Base-by-base conservation (phyloP, 257 asterid genomes). In the Plantago elongata region DNA sequence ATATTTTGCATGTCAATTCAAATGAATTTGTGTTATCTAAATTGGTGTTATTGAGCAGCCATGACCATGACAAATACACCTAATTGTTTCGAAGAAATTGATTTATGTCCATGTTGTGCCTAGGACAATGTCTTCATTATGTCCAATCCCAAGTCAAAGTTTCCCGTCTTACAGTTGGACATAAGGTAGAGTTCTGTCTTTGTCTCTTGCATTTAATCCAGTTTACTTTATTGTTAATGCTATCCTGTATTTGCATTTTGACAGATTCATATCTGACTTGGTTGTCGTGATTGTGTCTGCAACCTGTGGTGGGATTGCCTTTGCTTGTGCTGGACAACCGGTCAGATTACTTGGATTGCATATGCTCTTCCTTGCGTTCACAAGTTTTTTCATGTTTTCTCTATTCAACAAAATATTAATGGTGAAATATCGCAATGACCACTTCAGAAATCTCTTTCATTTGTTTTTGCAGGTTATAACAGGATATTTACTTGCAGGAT, bases 241-340 rank as follows among this genome's bases (percentile, higher is more conserved):
- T 62, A 55, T 67, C 43, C 30, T 15, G 51, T 68, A 29, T 45
- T 66, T 43, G 7, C 40, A 4, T 76, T 55, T 80, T 69, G 63
- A 57, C 85, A 88, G 95, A 80, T 75, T 85, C 74, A 83, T 88
- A 73, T 85, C 95, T 34, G 96, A 88, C 81, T 77, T 88, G 45
- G 95, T 88, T 47, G 83, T 88, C 63, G 87, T 85, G 67, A 88
- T 88, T 77, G 96, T 88, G 54, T 85, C 92, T 62, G 96, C 96
- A 64, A 82, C 96, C 76, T 88, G 95, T 74, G 96, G 96, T 59
- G 96, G 95, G 51, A 85, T 88, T 66, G 88, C 85, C 64, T 88
- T 85, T 62, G 93, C 96, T 64, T 88, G 86, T 68, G 87, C 84
- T 70, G 95, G 96, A 78, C 96, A 83, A 72, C 93, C 95, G 81